These are phyloP conservation scores for Mortierella hygrophila DNA, from an alignment of 192 early-diverging fungal species.

Conservation along the genomic window DNA sequence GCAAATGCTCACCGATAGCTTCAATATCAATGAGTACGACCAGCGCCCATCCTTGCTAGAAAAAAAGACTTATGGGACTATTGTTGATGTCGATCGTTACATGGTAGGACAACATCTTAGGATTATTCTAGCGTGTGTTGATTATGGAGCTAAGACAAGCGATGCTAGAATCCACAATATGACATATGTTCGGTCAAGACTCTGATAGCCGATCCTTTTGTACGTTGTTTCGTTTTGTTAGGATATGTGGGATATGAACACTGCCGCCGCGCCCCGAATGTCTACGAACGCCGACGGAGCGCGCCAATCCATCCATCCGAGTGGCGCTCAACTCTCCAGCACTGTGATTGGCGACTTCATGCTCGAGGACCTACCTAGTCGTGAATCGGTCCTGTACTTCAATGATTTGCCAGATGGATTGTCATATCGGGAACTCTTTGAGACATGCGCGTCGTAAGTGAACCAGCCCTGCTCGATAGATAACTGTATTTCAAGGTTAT, in stretches of 20 bases:
- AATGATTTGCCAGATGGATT: conserved; percentile 29
- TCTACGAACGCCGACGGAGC: conserved; percentile 14
- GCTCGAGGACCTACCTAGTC: conserved; percentile 28
- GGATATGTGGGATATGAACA: conserved; percentile 30
- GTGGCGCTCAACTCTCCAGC: conserved; percentile 21
- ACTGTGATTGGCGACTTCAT: conserved; percentile 39
- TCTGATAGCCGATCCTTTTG: background rate
- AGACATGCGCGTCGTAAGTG: conserved; percentile 40
- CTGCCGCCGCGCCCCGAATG: conserved; percentile 1
- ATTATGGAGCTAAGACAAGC: background rate
- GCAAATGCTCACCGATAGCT: conserved; percentile 12
- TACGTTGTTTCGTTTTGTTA: background rate
- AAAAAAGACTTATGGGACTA: conserved; percentile 16
- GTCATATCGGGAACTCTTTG: conserved; percentile 40
- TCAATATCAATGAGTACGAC: background rate
- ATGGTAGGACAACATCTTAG: conserved; percentile 21
- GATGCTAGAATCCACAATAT: background rate
- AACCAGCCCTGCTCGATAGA: too few relatives aligned
- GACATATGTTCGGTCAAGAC: background rate
- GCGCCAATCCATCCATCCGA: background rate
- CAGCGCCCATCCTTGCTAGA: conserved; percentile 14
- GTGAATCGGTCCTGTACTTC: conserved; percentile 26
- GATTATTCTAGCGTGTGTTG: background rate
- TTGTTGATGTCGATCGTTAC: conserved; percentile 43
- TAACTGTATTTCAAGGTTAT: background rate